Evolutionary conservation across 208 protist genomes (phyloP), one percentile per base, ranked within the genome.

Genomic region (Leishmania amazonensis): DNA sequence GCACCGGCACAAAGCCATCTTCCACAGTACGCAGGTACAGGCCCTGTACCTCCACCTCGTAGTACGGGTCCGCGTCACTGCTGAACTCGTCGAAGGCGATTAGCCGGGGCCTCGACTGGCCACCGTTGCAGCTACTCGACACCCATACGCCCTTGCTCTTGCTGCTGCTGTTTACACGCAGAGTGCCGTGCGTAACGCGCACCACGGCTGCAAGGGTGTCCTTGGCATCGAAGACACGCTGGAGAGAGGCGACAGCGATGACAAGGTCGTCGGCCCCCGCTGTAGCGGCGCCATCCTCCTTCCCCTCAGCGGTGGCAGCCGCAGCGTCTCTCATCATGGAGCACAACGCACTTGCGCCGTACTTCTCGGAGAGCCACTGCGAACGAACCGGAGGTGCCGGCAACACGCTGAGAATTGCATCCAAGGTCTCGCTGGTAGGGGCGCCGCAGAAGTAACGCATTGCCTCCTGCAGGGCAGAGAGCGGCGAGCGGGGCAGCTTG

Each of bases 61-160:
- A 89, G 78, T 89, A 94, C 7, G 91, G 91, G 70, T 94, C 90
- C 42, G 83, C 87, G 64, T 95, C 91, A 78, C 90, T 93, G 45
- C 88, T 88, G 79, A 90, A 89, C 75, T 96, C 91, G 78, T 95
- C 91, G 58, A 95, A 83, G 24, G 88, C 93, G 19, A 92, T 81
- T 0, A 95, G n/a, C 24, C 83, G 83, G 28, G 35, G 77, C 3
- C 76, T 40, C 3, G 76, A 65, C 11, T 24, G 31, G 7, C 35
- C 13, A 24, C 19, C 45, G 8, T 53, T 40, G 17, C 51, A 19
- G 24, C 76, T 38, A 24, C 38, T 38, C 24, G 75, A 3, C 21
- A 47, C 15, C 24, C 24, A 74, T 35, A n/a, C 2, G 45, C 45
- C 13, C 45, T 54, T 74, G 45, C 45, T 74, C 45, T 31, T 45